Percentiles rank a stretch among this genome's conserved stretches.
phyloP scores from a whole-genome alignment of 2,329 filamentous ascomycete genomes.

The Neobulgaria alba region DNA sequence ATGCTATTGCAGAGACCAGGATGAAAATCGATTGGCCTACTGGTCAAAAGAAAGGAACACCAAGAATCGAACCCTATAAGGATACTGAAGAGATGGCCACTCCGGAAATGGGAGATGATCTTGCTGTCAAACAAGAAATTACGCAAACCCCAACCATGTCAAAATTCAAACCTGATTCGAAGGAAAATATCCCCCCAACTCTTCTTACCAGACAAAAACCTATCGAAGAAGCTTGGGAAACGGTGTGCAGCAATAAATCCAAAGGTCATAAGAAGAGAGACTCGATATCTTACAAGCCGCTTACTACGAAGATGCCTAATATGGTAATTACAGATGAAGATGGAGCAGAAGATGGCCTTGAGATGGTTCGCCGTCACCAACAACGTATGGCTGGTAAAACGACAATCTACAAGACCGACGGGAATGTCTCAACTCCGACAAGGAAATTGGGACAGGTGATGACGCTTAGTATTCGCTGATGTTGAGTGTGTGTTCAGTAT shows the following conservation, averaged over 20 bases:
- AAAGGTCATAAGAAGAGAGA: too few species aligned
- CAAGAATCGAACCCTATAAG: neutral
- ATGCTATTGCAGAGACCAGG: conserved; percentile 16
- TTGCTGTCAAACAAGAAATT: neutral
- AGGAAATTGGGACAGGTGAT: neutral
- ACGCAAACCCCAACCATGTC: neutral
- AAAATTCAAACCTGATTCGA: neutral
- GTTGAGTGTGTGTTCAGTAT: too few species aligned
- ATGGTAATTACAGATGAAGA: neutral
- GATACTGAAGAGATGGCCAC: neutral
- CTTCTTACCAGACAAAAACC: neutral
- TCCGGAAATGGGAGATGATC: neutral
- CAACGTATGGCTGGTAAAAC: neutral
- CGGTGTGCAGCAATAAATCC: neutral
- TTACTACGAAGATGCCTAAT: neutral
- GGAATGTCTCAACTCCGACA: neutral
- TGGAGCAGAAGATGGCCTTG: neutral
- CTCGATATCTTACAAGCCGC: too few species aligned
- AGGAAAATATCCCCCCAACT: neutral
- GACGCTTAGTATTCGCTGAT: neutral
- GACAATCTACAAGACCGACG: neutral
- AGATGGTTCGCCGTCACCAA: neutral
- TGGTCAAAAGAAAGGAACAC: conserved; percentile 19
- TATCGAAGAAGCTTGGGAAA: neutral
- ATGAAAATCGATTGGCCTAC: conserved; percentile 24